phyloP scores from a whole-genome alignment of 331 rosid genomes.

The Saraca asoca region DNA sequence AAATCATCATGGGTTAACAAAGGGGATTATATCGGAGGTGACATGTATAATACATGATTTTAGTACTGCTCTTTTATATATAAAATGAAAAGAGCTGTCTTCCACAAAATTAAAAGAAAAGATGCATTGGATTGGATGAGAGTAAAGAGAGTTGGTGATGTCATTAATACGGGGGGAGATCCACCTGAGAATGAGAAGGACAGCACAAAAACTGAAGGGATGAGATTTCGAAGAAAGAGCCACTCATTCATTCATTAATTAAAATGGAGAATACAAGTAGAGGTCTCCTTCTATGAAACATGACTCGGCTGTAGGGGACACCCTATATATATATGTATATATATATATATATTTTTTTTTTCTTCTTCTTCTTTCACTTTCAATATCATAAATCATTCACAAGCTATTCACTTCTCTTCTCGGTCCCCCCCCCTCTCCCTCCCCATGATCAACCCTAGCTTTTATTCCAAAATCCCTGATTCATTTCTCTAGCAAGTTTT shows the following conservation, averaged over 20 bases:
- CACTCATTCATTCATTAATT: background rate
- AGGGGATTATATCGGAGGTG: too few relatives aligned
- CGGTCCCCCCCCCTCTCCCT: constrained; percentile 39
- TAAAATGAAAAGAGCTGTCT: too few relatives aligned
- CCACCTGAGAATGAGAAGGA: constrained; percentile 34
- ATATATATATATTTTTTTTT: background rate
- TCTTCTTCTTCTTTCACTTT: constrained; percentile 36
- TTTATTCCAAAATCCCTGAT: too few relatives aligned
- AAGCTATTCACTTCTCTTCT: constrained; percentile 12
- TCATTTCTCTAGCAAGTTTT: too few relatives aligned
- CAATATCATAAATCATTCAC: constrained; percentile 36
- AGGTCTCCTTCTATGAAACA: constrained; percentile 73
- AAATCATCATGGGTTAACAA: too few relatives aligned
- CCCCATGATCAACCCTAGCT: too few relatives aligned
- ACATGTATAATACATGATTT: too few relatives aligned
- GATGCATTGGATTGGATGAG: background rate
- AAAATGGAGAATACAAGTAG: too few relatives aligned
- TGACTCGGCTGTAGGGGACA: constrained; percentile 55
- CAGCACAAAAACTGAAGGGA: constrained; percentile 33
- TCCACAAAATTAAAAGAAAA: too few relatives aligned
- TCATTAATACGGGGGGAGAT: constrained; percentile 6
- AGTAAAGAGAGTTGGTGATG: background rate
- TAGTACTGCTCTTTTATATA: too few relatives aligned
- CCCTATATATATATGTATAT: background rate
- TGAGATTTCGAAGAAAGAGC: constrained; percentile 27